phyloP scores from a whole-genome alignment of 2,329 filamentous ascomycete genomes.

The Sclerotinia nivalis region DNA sequence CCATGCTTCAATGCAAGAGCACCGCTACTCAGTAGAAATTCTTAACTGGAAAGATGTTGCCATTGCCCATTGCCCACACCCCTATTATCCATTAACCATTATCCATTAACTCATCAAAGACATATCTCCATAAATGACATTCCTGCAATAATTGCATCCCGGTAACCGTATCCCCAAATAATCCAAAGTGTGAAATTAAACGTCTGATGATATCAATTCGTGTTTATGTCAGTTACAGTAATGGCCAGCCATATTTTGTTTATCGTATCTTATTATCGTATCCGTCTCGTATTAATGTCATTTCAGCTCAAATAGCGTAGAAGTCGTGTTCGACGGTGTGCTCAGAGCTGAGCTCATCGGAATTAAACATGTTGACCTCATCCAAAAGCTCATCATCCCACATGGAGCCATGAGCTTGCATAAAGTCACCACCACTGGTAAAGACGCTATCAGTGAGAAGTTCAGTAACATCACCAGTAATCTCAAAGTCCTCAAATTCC shows the following conservation, averaged over 20 bases:
- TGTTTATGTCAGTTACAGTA: constrained; percentile 10
- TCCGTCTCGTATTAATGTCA: constrained; percentile 6
- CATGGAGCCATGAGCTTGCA: background rate
- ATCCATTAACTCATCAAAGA: background rate
- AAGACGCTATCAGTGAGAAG: background rate
- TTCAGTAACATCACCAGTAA: background rate
- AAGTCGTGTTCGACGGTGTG: background rate
- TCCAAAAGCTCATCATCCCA: background rate
- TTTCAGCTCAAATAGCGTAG: background rate
- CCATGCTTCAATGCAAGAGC: too few relatives aligned
- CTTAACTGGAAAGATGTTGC: background rate
- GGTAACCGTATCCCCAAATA: background rate
- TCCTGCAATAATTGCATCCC: background rate
- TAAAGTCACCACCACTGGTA: background rate
- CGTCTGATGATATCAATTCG: constrained; percentile 9
- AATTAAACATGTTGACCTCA: constrained; percentile 1
- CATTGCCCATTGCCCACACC: background rate
- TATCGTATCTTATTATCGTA: background rate
- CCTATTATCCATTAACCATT: background rate
- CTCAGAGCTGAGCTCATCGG: background rate
- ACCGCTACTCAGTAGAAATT: background rate
- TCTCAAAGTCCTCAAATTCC: background rate
- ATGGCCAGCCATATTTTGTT: background rate
- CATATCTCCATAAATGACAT: background rate
- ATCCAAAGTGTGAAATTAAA: background rate